Base-by-base conservation (phyloP, 176 grass and related monocot genomes). In the Lolium perenne region DNA sequence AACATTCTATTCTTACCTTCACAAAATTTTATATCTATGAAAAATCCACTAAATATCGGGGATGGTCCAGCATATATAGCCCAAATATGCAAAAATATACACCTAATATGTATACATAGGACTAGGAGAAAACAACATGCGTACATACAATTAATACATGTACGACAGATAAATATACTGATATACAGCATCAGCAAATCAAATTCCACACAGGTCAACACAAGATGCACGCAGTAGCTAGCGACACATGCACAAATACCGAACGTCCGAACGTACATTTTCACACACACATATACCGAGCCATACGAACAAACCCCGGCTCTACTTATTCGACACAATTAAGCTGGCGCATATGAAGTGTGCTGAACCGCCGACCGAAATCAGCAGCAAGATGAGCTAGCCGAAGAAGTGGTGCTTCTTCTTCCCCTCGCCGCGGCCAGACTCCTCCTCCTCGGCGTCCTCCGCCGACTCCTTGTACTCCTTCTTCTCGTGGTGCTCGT, bases 401-500 rank as follows among this genome's bases (percentile, higher is more conserved):
- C 84, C 85, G 71, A 90, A 94, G 76, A 94, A 77, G 45, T 92
- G 88, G 85, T 92, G 92, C 85, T 94, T 91, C 88, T 97, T 97
- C 90, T 92, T 92, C 76, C 81, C 90, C 29, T 81, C 70, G 59
- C 73, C 82, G 48, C 74, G 63, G 67, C 67, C 80, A 10, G 86
- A 86, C 48, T 86, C 78, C 29, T 76, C 78, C 72, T 92, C 87
- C 74, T 92, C 84, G 81, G 77, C 80, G 83, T 94, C 88, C 72
- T 92, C 53, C 2, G 77, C 78, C 22, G 80, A 48, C 26, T 91
- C 81, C 83, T 89, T 90, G 18, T 77, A 79, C 15, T 93, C 89
- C 73, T 95, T 87, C 93, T 87, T 97, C 55, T 81, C 91, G 38
- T 98, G 95, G 86, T 88, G 91, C 87, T 97, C 93, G 38, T 95